phyloP scores from a whole-genome alignment of 345 rosid genomes.

The Bruguiera gymnorhiza region DNA sequence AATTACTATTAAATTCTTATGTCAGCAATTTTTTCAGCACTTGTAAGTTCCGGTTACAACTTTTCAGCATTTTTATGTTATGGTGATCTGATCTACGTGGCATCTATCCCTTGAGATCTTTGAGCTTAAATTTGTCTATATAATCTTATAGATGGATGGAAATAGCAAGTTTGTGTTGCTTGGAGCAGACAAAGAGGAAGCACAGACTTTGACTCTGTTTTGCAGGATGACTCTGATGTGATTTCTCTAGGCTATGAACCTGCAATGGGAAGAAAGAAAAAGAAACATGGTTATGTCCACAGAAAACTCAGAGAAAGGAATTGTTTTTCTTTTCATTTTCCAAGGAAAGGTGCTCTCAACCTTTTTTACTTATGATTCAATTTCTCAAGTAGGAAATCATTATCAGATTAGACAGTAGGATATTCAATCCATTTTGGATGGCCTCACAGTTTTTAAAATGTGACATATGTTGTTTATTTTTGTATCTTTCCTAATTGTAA shows the following conservation, averaged over 20 bases:
- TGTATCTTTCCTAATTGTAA: background rate
- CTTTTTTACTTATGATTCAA: background rate
- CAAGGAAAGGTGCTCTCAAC: conserved; percentile 69
- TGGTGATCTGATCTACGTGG: background rate
- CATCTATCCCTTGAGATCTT: conserved; percentile 5
- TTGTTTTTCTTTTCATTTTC: conserved; percentile 88
- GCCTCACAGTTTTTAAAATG: background rate
- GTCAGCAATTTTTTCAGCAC: background rate
- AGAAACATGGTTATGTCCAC: conserved; percentile 40
- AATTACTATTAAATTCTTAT: too few relatives aligned
- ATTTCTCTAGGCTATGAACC: conserved; percentile 20
- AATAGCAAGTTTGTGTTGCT: conserved; percentile 18
- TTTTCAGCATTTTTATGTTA: too few relatives aligned
- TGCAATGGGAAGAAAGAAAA: conserved; percentile 49
- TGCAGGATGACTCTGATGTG: conserved; percentile 69
- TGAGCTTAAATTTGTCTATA: background rate
- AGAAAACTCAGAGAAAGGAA: conserved; percentile 46
- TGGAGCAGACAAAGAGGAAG: conserved; percentile 84
- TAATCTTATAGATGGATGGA: conserved; percentile 10
- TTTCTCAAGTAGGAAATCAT: background rate
- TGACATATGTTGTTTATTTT: background rate
- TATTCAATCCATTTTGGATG: conserved; percentile 3
- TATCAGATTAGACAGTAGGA: background rate
- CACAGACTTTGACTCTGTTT: conserved; percentile 61
- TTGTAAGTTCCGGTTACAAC: too few relatives aligned